Evolutionary conservation across 148 eudicot genomes (phyloP), one percentile per base, ranked within the genome.

Genomic region (Cornus controversa): DNA sequence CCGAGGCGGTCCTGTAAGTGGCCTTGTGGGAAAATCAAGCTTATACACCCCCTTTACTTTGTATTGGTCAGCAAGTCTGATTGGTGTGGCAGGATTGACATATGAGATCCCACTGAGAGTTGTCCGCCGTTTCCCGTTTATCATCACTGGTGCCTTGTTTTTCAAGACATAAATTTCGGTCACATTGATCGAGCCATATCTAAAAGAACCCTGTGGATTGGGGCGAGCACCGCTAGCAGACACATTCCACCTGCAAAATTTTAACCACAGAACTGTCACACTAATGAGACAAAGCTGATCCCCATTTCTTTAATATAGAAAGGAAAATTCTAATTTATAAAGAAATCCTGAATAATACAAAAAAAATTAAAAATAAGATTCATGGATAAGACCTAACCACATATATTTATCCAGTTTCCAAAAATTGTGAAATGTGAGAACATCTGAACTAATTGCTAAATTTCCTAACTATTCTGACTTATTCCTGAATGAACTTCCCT

Each of bases 191-290:
- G 91, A 86, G 25, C 99, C 99, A 53, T 96, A 96, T 69, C 82
- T 92, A 67, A 96, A 96, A 2, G 99, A 91, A 66, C 99, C 99
- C 79, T 96, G 99, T 81, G 99, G 99, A 70, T 96, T 96, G 57
- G 99, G 99, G 27, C 99, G 99, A 47, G 99, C 99, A 80, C 99
- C 99, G 83, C 97, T 91, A 60, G 99, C 99, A 53, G 92, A 80
- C 78, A 93, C 99, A 85, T 96, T 96, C 98, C 98, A 93, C 91
- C 99, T 96, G 84, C 78, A 81, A n/a, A 40, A 72, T 45, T 79
- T 57, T 25, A 54, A 53, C 20, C 76, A 77, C n/a, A 24, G 25
- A 37, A 67, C 58, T 26, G 8, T 53, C 36, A 26, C n/a, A 53
- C 68, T 6, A 34, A 60, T 16, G 6, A 27, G 37, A 71, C n/a